Conservation (phyloP, 768 basidiomycete species). For the Tulasnella sp. region DNA sequence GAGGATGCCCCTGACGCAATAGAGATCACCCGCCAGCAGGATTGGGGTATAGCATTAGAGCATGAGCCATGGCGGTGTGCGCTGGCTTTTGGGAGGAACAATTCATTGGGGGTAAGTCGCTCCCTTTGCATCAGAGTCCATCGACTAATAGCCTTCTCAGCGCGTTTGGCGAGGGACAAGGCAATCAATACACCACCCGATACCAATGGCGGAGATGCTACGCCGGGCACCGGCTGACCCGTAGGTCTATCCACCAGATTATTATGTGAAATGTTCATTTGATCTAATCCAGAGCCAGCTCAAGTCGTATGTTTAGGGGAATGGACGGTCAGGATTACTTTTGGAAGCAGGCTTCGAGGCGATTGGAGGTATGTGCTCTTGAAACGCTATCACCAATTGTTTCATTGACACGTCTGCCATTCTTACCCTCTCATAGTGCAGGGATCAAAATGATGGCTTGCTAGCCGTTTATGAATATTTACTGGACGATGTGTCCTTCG, state of each 20-base stretch:
- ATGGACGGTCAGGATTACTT: slow-evolving; percentile 60
- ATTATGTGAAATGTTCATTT: too few relatives aligned
- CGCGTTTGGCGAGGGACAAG: slow-evolving; percentile 8
- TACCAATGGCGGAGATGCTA: slow-evolving; percentile 8
- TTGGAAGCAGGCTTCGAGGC: slow-evolving; percentile 39
- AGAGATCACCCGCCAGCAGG: slow-evolving; percentile 17
- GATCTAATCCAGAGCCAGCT: background rate
- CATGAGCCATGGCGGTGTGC: slow-evolving; percentile 15
- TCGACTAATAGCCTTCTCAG: background rate
- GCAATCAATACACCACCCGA: background rate
- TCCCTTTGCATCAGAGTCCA: background rate
- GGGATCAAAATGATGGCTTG: slow-evolving; percentile 42
- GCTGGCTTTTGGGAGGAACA: background rate
- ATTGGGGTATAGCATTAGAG: slow-evolving; percentile 14
- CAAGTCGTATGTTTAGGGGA: slow-evolving; percentile 41
- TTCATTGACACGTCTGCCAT: background rate
- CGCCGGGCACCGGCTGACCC: background rate
- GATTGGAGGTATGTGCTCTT: slow-evolving; percentile 17
- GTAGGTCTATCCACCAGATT: slow-evolving; percentile 3
- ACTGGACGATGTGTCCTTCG: slow-evolving; percentile 48
- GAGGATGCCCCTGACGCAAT: slow-evolving; percentile 4
- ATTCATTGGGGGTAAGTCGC: slow-evolving; percentile 3
- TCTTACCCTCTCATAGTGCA: slow-evolving; percentile 33
- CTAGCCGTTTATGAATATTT: slow-evolving; percentile 60
- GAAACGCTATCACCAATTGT: too few relatives aligned